A percentile compares a stretch with the other conserved stretches of the same genome.
Evolutionary conservation across 2,329 filamentous ascomycete species (phyloP).

Genomic region (Aspergillus pseudoterreus): DNA sequence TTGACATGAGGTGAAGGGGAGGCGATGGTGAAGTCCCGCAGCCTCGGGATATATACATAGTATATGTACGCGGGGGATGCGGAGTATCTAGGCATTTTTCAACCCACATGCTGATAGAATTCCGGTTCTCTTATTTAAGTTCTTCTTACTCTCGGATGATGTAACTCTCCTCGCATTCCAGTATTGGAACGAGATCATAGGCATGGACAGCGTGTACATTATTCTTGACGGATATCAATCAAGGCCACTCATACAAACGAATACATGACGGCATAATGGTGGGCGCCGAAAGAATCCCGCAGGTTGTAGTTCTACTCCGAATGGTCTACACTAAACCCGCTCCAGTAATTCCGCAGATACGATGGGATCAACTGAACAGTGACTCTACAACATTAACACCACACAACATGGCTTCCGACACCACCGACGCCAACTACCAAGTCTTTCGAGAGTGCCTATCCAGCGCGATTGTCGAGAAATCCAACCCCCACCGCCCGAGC

Average conservation of each 20-base stretch:
- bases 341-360: not conserved
- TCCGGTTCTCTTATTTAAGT: too few species aligned
- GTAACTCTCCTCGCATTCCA: too few species aligned
- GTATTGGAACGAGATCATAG: too few species aligned
- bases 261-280: not conserved
- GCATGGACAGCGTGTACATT: too few species aligned
- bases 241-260: not conserved
- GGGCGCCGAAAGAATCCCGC: not conserved
- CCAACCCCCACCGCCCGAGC: slow-evolving; percentile 46
- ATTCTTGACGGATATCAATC: not conserved
- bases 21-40: not conserved
- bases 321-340: not conserved
- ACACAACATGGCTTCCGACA: slow-evolving; percentile 22
- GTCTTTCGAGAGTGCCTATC: slow-evolving; percentile 73
- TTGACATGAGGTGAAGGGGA: slow-evolving; percentile 14
- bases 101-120: too few species aligned
- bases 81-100: not conserved
- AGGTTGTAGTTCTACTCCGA: not conserved
- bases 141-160: too few species aligned
- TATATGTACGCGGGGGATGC: not conserved
- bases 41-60: not conserved
- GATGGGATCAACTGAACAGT: not conserved
- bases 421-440: slow-evolving; percentile 55
- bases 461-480: slow-evolving; percentile 62
- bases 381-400: not conserved